These are phyloP conservation scores for Eimeria praecox DNA, from an alignment of 169 alveolate genomes.

Conservation along the genomic window DNA sequence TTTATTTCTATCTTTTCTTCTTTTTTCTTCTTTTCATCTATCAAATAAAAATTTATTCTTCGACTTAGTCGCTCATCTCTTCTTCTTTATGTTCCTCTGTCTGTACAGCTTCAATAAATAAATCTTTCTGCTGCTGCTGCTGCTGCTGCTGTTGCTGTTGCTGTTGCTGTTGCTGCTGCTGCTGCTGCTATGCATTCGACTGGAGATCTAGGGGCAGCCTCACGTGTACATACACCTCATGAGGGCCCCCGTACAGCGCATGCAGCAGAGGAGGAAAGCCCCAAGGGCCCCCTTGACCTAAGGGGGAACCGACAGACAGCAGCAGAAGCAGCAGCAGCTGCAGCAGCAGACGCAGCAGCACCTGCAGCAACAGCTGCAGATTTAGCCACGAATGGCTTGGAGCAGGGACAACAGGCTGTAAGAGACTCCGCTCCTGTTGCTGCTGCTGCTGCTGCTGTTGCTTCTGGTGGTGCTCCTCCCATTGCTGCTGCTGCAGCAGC, in stretches of 20 bases:
- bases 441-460: background rate
- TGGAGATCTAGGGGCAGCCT: too few species aligned
- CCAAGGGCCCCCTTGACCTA: background rate
- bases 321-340: background rate
- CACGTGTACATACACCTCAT: background rate
- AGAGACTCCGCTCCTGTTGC: background rate
- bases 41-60: background rate
- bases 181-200: too few species aligned
- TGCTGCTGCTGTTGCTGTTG: constrained; percentile 36
- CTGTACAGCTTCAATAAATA: too few species aligned
- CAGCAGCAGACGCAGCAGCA: background rate
- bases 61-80: background rate
- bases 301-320: background rate
- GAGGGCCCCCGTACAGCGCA: background rate
- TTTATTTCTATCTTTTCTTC: too few species aligned
- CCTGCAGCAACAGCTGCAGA: background rate
- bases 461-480: background rate
- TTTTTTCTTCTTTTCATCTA: too few species aligned
- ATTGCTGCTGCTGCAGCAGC: background rate
- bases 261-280: background rate
- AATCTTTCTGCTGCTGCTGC: constrained; percentile 7
- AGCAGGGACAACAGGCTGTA: background rate
- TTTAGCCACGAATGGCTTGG: background rate
- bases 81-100: background rate
- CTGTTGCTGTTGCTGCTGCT: constrained; percentile 36